Percentiles rank a stretch among this genome's conserved stretches.
Conservation (phyloP, 805 yeast species). For the Lachancea sp. region DNA sequence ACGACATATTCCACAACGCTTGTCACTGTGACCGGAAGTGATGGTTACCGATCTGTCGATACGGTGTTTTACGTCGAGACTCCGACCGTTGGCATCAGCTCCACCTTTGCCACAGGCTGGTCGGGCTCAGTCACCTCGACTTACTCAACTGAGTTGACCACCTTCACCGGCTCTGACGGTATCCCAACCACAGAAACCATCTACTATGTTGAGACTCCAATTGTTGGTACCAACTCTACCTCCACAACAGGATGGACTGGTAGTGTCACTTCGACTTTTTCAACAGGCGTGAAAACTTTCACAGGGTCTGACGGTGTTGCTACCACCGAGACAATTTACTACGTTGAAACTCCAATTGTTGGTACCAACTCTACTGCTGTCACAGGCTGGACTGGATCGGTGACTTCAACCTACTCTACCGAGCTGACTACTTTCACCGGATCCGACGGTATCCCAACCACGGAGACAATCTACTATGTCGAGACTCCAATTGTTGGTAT, state of each 20-base stretch:
- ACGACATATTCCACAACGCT: conserved; percentile 11
- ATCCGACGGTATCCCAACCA: too few relatives aligned
- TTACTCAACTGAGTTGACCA: conserved; percentile 10
- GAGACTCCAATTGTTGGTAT: too few relatives aligned
- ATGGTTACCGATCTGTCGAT: conserved; percentile 11
- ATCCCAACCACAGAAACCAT: conserved; percentile 10
- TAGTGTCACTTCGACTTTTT: too few relatives aligned
- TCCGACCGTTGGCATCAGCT: conserved; percentile 5
- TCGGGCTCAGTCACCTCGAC: conserved; percentile 14
- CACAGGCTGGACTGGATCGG: too few relatives aligned
- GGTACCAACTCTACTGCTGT: too few relatives aligned
- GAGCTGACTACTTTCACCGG: too few relatives aligned
- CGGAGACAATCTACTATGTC: too few relatives aligned
- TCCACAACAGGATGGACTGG: too few relatives aligned
- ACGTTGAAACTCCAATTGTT: conserved; percentile 5
- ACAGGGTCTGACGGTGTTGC: conserved; percentile 6
- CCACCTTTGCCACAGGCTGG: conserved; percentile 10
- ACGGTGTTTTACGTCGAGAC: conserved; percentile 9
- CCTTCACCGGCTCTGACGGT: conserved; percentile 11
- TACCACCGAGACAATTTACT: conserved; percentile 6
- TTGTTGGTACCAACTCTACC: neutral
- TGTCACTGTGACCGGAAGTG: conserved; percentile 6
- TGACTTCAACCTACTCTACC: too few relatives aligned
- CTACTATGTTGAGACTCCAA: conserved; percentile 13
- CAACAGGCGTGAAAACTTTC: neutral